Evolutionary conservation across 176 grass and related monocot genomes (phyloP), one percentile per base, ranked within the genome.

Genomic region (Leersia perrieri): DNA sequence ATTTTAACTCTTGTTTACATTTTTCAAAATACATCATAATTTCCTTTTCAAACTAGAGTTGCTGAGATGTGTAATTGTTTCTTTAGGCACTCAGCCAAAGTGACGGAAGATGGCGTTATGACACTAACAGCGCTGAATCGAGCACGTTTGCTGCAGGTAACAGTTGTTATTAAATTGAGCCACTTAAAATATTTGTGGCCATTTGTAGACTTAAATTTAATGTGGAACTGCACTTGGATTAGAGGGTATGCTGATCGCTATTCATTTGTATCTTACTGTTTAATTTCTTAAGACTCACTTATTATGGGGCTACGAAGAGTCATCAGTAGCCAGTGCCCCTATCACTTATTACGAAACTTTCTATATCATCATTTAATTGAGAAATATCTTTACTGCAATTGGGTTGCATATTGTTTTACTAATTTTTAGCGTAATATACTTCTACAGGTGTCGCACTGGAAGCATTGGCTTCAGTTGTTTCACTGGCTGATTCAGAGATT

Each of bases 81-180:
- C 11, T 74, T 22, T 79, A 99, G 97, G 91, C 93, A 60, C 93
- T 99, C 82, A 91, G 93, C 68, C 97, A 96, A 69, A 99, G 91
- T 14, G 97, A 99, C 0, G 97, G 97, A 53, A 99, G 89, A 79
- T 93, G 97, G 97, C 87, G 89, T 73, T 96, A 91, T 84, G 97
- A 93, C 83, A 89, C 87, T 78, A 90, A 94, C 68, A 99, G 84
- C 70, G 86, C 93, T 87, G 97, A 89, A 82, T 99, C 93, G 13
- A 99, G 97, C 79, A 96, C 91, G 71, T 93, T 88, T 73, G 93
- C 93, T 84, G 97, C 93, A 83, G 97, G 93, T 96, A 96, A 41
- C 29, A 55, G 15, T 83, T 82, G 42, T 63, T 80, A 9, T 62
- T 74, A 12, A 63, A 8, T 63, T 39, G 22, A 12, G 27, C 9